Percentiles rank a stretch among this genome's conserved stretches.
These are phyloP conservation scores for Aspergillus ruber DNA, from an alignment of 2,329 filamentous ascomycete species.

Conservation along the genomic window DNA sequence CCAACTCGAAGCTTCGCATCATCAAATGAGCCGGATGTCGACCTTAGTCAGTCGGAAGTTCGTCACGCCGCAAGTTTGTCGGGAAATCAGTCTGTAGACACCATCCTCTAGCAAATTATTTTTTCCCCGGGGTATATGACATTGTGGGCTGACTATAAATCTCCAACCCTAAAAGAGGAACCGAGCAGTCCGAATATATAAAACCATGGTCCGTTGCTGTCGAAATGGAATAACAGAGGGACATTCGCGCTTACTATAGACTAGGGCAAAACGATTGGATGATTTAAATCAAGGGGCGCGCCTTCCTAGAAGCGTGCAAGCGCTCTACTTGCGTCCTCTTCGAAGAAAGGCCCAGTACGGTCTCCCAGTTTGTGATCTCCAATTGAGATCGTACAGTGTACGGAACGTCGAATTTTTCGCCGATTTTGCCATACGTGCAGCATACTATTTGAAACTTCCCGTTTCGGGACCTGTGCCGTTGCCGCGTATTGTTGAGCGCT, in stretches of 20 bases:
- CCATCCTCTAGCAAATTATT: not conserved
- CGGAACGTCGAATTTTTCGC: slow-evolving; percentile 90
- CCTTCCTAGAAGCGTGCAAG: slow-evolving; percentile 73
- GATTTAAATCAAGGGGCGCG: slow-evolving; percentile 41
- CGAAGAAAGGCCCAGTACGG: slow-evolving; percentile 68
- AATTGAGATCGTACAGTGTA: slow-evolving; percentile 83
- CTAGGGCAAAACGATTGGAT: slow-evolving; percentile 32
- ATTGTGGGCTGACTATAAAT: slow-evolving; percentile 1
- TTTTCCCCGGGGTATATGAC: not conserved
- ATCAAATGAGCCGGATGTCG: not conserved
- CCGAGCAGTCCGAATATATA: slow-evolving; percentile 11
- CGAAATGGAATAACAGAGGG: not conserved
- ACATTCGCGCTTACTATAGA: slow-evolving; percentile 5
- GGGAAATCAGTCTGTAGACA: not conserved
- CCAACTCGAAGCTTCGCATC: slow-evolving; percentile 3
- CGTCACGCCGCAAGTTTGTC: not conserved
- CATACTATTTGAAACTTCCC: slow-evolving; percentile 85
- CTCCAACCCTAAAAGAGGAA: slow-evolving; percentile 7
- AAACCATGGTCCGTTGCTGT: slow-evolving; percentile 25
- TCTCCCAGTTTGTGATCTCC: slow-evolving; percentile 80
- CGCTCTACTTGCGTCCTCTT: slow-evolving; percentile 77
- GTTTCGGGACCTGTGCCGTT: slow-evolving; percentile 80
- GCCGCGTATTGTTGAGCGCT: slow-evolving; percentile 80
- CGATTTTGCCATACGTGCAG: slow-evolving; percentile 89
- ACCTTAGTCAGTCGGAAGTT: not conserved